phyloP scores from a whole-genome alignment of 1,284 basidiomycete species.

The Lentinula novae-zelandiae region DNA sequence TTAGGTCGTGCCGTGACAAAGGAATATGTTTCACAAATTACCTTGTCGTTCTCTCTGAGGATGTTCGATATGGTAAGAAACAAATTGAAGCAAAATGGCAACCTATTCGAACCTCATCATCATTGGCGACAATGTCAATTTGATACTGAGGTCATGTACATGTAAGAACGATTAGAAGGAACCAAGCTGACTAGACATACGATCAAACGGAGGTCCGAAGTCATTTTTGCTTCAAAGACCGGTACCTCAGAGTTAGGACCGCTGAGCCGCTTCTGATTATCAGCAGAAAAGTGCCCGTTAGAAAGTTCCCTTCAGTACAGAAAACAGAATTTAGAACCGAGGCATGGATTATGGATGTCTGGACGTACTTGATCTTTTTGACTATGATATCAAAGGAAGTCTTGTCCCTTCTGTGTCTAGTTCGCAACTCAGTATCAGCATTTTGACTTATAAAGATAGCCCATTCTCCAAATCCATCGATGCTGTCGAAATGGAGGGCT shows the following conservation, averaged over 20 bases:
- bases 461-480: conserved; percentile 52
- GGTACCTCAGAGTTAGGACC: conserved; percentile 44
- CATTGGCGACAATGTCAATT: conserved; percentile 52
- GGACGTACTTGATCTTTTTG: conserved; percentile 55
- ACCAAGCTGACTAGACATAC: conserved; percentile 31
- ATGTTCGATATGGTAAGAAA: neutral
- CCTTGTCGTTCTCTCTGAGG: conserved; percentile 55
- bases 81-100: neutral
- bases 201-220: conserved; percentile 54
- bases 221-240: conserved; percentile 69
- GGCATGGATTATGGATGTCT: neutral
- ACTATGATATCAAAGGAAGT: conserved; percentile 43
- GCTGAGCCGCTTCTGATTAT: conserved; percentile 64
- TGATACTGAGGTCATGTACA: conserved; percentile 45
- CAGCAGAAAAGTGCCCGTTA: conserved; percentile 60
- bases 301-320: conserved; percentile 50
- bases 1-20: neutral
- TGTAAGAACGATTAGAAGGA: neutral
- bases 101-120: conserved; percentile 34
- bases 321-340: neutral
- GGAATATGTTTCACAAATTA: conserved; percentile 20
- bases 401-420: conserved; percentile 34
- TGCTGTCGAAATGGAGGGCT: conserved; percentile 48
- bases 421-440: conserved; percentile 40
- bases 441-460: conserved; percentile 42